Base-by-base conservation (phyloP, 2,329 filamentous ascomycete genomes). In the Diplodia sapinea region DNA sequence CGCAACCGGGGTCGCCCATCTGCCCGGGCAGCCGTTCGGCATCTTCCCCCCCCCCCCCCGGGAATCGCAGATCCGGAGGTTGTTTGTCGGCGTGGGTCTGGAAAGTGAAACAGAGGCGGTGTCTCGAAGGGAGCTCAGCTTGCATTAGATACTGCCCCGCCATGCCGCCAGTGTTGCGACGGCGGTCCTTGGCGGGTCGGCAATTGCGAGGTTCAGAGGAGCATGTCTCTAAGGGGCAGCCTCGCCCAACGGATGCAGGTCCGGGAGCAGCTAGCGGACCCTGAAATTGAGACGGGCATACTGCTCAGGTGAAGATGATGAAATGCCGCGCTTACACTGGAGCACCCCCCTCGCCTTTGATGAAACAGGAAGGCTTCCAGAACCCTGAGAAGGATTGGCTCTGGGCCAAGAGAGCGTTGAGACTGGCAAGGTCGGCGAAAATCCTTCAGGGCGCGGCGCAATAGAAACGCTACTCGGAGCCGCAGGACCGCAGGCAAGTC, bases 21-120 rank as follows among this genome's bases (percentile, higher is more conserved):
- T n/a, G n/a, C n/a, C n/a, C n/a, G n/a, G n/a, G n/a, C n/a, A n/a
- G n/a, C n/a, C n/a, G n/a, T n/a, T n/a, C n/a, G n/a, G n/a, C n/a
- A n/a, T n/a, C n/a, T n/a, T n/a, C n/a, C n/a, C n/a, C n/a, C n/a
- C n/a, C n/a, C 31, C 23, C 43, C 38, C 15, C 38, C 23, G 38
- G 57, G 57, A 49, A 62, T 26, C 47, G n/a, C 59, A 63, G 59
- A 63, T 63, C 43, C 59, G 47, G n/a, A 63, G 50, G 59, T 17
- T 38, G 59, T 36, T 38, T 33, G 43, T 63, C 59, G 59, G 47
- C 9, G 36, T 63, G 59, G 23, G 17, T 49, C 43, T 50, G 23
- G 57, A 20, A 49, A 40, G 23, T 47, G 23, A 62, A 29, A 9
- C 26, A 11, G 23, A 62, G 26, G 57, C 57, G 57, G 40, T 62